A percentile compares a stretch with the other conserved stretches of the same genome.
Evolutionary conservation across 2,329 filamentous ascomycete species (phyloP).

Genomic region (Alternaria novae-zelandiae): DNA sequence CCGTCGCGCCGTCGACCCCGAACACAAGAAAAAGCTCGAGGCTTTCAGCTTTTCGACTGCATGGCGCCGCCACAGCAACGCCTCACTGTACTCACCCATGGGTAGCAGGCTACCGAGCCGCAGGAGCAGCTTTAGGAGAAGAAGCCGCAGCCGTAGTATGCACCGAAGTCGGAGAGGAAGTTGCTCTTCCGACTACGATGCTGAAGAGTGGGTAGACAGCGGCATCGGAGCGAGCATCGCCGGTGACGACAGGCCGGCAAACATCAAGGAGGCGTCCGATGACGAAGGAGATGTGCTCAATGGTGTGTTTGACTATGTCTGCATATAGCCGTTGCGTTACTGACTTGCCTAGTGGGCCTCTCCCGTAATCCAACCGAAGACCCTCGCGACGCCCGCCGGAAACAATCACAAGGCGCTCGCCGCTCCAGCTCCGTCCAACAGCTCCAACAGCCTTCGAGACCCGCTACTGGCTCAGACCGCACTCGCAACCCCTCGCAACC

Average conservation of each 20-base stretch:
- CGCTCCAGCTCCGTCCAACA: constrained; percentile 35
- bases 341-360: constrained; percentile 41
- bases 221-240: constrained; percentile 44
- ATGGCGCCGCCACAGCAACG: constrained; percentile 54
- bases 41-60: constrained; percentile 55
- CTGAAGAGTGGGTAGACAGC: constrained; percentile 48
- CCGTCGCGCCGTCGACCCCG: constrained; percentile 55
- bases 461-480: constrained; percentile 34
- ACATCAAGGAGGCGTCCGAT: constrained; percentile 52
- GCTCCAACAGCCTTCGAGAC: constrained; percentile 27
- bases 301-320: constrained; percentile 44
- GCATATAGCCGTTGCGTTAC: constrained; percentile 8
- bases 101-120: constrained; percentile 55
- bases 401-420: constrained; percentile 33
- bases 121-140: constrained; percentile 41
- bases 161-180: constrained; percentile 43
- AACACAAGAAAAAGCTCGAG: constrained; percentile 59
- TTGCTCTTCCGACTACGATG: constrained; percentile 46
- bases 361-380: constrained; percentile 44
- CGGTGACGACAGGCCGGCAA: constrained; percentile 38
- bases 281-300: constrained; percentile 54
- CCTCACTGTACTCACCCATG: constrained; percentile 57
- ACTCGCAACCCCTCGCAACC: constrained; percentile 41
- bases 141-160: constrained; percentile 39
- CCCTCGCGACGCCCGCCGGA: constrained; percentile 33